A percentile compares a stretch with the other conserved stretches of the same genome.
phyloP scores from a whole-genome alignment of 2,329 filamentous ascomycete genomes.

The Sphaerulina musiva region DNA sequence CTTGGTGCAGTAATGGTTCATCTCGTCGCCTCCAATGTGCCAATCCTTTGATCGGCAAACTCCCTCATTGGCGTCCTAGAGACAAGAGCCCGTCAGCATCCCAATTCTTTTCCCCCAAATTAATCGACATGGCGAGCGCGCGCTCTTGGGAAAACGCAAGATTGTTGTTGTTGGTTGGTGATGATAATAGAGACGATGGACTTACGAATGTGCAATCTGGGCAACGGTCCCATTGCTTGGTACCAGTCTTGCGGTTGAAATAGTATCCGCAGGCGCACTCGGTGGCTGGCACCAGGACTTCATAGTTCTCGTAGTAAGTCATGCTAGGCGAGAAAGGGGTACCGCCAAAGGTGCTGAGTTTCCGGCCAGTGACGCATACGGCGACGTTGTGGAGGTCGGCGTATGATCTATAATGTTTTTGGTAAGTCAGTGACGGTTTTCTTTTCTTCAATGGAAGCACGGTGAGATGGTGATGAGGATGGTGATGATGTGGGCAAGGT shows the following conservation, averaged over 20 bases:
- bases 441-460: not conserved
- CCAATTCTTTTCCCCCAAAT: too few species aligned
- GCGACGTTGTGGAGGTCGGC: constrained; percentile 4
- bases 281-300: not conserved
- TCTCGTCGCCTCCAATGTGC: constrained; percentile 15
- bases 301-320: constrained; percentile 3
- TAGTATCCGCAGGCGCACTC: constrained; percentile 10
- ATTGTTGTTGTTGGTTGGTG: not conserved
- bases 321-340: not conserved
- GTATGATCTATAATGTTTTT: not conserved
- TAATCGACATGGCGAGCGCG: too few species aligned
- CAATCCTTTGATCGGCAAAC: constrained; percentile 1
- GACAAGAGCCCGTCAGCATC: not conserved
- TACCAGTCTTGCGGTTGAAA: constrained; percentile 7
- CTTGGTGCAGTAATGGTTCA: constrained; percentile 9
- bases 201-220: constrained; percentile 8
- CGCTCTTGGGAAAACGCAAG: too few species aligned
- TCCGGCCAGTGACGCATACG: constrained; percentile 6
- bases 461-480: not conserved
- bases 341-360: not conserved
- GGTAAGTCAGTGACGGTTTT: not conserved
- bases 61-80: not conserved
- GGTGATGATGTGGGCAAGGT: too few species aligned
- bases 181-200: not conserved
- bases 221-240: constrained; percentile 8